Conservation (phyloP, 371 early-diverging fungal species). For the Nematocida sp. region DNA sequence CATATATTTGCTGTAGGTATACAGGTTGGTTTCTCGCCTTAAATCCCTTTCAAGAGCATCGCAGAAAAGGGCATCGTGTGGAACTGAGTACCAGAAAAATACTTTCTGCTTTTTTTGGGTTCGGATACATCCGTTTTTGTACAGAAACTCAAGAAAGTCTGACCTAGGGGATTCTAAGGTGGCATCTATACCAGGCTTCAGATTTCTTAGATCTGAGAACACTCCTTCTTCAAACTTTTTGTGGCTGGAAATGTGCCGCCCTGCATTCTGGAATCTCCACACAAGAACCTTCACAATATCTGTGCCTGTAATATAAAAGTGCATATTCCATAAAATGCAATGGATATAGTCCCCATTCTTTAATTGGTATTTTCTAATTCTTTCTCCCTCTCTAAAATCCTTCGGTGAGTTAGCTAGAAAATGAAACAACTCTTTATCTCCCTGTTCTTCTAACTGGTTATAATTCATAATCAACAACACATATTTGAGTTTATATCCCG, state of each 20-base stretch:
- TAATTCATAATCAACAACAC: conserved; percentile 59
- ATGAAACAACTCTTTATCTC: conserved; percentile 70
- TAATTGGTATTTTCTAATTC: conserved; percentile 71
- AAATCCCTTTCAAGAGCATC: conserved; percentile 97
- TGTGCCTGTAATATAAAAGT: conserved; percentile 77
- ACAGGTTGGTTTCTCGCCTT: conserved; percentile 77
- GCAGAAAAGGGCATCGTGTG: conserved; percentile 86
- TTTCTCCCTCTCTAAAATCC: conserved; percentile 70
- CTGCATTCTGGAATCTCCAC: conserved; percentile 85
- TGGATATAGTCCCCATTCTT: conserved; percentile 71
- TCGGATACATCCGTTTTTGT: conserved; percentile 92
- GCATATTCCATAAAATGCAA: conserved; percentile 71
- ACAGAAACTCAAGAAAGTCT: conserved; percentile 89
- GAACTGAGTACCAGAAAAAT: conserved; percentile 94
- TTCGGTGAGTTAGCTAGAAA: conserved; percentile 71
- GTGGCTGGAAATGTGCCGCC: conserved; percentile 78
- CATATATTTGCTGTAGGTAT: conserved; percentile 69
- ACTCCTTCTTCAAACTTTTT: conserved; percentile 99
- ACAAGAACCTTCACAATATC: conserved; percentile 92
- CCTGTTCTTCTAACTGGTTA: conserved; percentile 63
- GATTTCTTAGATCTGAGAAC: conserved; percentile 87
- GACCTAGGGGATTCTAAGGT: conserved; percentile 88
- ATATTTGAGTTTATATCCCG: conserved; percentile 7
- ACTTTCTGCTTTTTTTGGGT: conserved; percentile 98
- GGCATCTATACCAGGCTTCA: conserved; percentile 94